Conservation (phyloP, 139 green algal genomes). For the Chlorella sp. region DNA sequence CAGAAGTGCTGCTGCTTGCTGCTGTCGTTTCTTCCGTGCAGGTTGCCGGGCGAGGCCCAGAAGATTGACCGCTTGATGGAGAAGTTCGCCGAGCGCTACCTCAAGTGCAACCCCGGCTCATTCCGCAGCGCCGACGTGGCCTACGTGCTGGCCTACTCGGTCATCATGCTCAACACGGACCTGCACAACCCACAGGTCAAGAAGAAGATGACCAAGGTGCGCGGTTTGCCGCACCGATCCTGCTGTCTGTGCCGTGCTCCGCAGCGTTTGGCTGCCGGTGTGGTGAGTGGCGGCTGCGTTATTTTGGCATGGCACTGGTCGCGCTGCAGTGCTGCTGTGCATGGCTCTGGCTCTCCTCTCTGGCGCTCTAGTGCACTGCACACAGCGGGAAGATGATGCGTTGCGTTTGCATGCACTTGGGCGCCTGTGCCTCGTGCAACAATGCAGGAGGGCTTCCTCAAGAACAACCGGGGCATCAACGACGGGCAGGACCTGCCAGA, state of each 20-base stretch:
- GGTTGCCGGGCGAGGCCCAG: constrained; percentile 94
- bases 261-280: too few relatives aligned
- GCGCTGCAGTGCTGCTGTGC: background rate
- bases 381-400: background rate
- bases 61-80: constrained; percentile 99
- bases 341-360: background rate
- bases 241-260: too few relatives aligned
- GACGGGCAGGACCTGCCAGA: constrained; percentile 84
- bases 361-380: too few relatives aligned
- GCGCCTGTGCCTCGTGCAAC: too few relatives aligned
- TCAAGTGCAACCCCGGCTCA: constrained; percentile 81
- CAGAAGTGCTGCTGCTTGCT: too few relatives aligned
- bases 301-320: too few relatives aligned
- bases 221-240: too few relatives aligned
- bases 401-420: too few relatives aligned
- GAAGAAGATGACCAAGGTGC: constrained; percentile 54
- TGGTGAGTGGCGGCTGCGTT: too few relatives aligned
- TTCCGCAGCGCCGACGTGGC: constrained; percentile 95
- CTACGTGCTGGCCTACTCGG: constrained; percentile 97
- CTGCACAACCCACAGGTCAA: constrained; percentile 90
- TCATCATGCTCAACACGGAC: constrained; percentile 99
- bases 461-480: constrained; percentile 98
- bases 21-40: constrained; percentile 10
- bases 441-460: constrained; percentile 79
- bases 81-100: constrained; percentile 97